Conservation (phyloP, 2,329 filamentous ascomycete genomes). For the Lecanicillium sp. region DNA sequence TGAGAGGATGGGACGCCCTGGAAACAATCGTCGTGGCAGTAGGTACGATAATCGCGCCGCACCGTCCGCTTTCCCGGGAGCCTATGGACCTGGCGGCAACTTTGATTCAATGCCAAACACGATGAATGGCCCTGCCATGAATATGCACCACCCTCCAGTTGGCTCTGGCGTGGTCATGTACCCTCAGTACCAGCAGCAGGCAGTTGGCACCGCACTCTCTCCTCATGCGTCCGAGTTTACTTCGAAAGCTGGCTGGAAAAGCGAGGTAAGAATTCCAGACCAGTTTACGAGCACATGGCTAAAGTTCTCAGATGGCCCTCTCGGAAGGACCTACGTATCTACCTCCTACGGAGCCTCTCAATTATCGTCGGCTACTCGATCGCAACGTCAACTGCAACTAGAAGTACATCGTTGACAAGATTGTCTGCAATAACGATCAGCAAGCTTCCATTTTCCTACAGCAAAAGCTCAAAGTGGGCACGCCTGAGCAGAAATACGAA, state of each 20-base stretch:
- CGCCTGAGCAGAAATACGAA: slow-evolving; percentile 90
- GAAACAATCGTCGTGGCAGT: slow-evolving; percentile 37
- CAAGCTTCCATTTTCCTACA: slow-evolving; percentile 98
- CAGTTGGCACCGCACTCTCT: slow-evolving; percentile 61
- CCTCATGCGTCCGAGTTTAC: slow-evolving; percentile 72
- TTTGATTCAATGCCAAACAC: slow-evolving; percentile 32
- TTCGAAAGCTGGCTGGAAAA: slow-evolving; percentile 49
- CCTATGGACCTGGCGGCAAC: slow-evolving; percentile 29
- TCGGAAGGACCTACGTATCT: slow-evolving; percentile 70
- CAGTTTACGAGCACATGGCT: slow-evolving; percentile 11
- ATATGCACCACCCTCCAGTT: slow-evolving; percentile 29
- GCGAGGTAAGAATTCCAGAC: slow-evolving; percentile 37
- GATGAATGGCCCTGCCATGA: slow-evolving; percentile 29
- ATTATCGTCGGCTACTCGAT: slow-evolving; percentile 91
- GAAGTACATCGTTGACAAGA: slow-evolving; percentile 99
- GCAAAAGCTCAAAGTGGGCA: slow-evolving; percentile 97
- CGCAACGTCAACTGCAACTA: slow-evolving; percentile 97
- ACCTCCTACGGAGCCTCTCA: slow-evolving; percentile 82
- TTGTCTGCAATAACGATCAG: slow-evolving; percentile 98
- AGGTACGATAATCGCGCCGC: slow-evolving; percentile 42
- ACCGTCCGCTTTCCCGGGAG: slow-evolving; percentile 26
- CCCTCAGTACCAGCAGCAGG: slow-evolving; percentile 47
- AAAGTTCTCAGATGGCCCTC: slow-evolving; percentile 35
- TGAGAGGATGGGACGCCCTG: slow-evolving; percentile 40
- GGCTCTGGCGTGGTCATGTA: slow-evolving; percentile 39